Conservation (phyloP, 768 basidiomycete species). For the Xanthoconium purpureum region DNA sequence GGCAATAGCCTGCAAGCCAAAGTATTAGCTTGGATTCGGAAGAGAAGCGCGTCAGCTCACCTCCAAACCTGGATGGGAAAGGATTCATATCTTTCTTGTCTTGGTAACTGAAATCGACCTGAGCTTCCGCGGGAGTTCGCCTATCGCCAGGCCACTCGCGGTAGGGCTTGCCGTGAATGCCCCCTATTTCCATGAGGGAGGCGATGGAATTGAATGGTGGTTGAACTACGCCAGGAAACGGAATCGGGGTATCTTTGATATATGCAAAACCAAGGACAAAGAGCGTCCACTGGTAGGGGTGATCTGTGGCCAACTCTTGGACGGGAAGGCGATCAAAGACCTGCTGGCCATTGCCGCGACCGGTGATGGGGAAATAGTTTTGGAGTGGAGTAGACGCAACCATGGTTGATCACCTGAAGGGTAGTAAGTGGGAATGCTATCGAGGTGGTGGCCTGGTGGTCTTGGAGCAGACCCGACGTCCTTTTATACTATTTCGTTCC, state of each 20-base stretch:
- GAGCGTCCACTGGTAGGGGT: slow-evolving; percentile 28
- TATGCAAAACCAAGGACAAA: slow-evolving; percentile 23
- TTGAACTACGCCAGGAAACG: slow-evolving; percentile 13
- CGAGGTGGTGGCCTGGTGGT: neutral
- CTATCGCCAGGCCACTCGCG: slow-evolving; percentile 24
- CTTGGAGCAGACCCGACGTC: neutral
- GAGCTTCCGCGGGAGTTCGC: slow-evolving; percentile 11
- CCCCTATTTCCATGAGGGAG: slow-evolving; percentile 24
- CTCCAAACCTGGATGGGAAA: slow-evolving; percentile 26
- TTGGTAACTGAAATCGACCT: slow-evolving; percentile 14
- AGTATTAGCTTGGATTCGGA: neutral
- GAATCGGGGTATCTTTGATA: slow-evolving; percentile 11
- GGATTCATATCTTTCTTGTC: slow-evolving; percentile 29
- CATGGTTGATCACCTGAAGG: neutral
- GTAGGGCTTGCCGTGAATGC: slow-evolving; percentile 26
- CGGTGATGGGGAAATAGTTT: slow-evolving; percentile 21
- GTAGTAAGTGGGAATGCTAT: neutral
- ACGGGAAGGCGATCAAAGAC: slow-evolving; percentile 23
- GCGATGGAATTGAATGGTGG: slow-evolving; percentile 4
- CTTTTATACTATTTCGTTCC: slow-evolving; percentile 5
- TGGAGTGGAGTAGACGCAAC: neutral
- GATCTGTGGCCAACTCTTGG: slow-evolving; percentile 15
- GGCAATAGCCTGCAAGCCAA: slow-evolving; percentile 24
- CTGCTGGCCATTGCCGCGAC: slow-evolving; percentile 14
- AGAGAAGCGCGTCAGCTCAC: slow-evolving; percentile 4